phyloP scores from a whole-genome alignment of 2,329 filamentous ascomycete genomes.

The Plectosphaerella cucumerina region DNA sequence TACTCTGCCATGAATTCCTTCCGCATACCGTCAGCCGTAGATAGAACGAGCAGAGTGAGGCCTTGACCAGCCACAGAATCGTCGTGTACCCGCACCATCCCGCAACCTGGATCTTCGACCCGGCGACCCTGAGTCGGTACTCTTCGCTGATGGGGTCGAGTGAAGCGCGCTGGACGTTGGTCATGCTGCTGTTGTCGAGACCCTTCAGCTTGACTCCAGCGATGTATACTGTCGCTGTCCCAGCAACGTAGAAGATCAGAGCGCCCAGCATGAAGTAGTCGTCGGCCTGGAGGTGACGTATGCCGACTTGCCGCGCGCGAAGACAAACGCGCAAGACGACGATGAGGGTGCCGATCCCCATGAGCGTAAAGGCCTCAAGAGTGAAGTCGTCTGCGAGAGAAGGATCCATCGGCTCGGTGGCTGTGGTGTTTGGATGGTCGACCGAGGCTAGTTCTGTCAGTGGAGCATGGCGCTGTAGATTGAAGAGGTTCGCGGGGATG shows the following conservation, averaged over 20 bases:
- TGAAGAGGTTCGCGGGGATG: too few species aligned
- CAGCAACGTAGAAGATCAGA: constrained; percentile 10
- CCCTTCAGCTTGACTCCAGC: constrained; percentile 29
- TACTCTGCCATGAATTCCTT: too few species aligned
- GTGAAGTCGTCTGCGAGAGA: constrained; percentile 1
- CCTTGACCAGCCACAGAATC: constrained; percentile 48
- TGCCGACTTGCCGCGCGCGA: constrained; percentile 42
- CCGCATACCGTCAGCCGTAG: constrained; percentile 39
- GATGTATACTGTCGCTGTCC: constrained; percentile 21
- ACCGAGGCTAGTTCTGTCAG: too few species aligned
- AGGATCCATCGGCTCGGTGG: too few species aligned
- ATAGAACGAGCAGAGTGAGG: constrained; percentile 49
- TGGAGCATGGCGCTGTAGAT: too few species aligned
- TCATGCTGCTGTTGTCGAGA: not conserved
- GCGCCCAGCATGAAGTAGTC: constrained; percentile 40
- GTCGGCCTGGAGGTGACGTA: constrained; percentile 47
- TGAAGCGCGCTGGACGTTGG: not conserved
- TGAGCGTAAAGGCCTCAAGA: constrained; percentile 34
- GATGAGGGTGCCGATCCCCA: constrained; percentile 43
- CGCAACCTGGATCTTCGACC: constrained; percentile 48
- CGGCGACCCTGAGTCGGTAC: constrained; percentile 31
- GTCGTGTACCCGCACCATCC: constrained; percentile 46
- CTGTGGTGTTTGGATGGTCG: too few species aligned
- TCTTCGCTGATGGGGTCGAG: not conserved
- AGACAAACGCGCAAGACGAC: constrained; percentile 47